phyloP scores from a whole-genome alignment of 2,329 filamentous ascomycete species.

The Dactylonectria macrodidyma region DNA sequence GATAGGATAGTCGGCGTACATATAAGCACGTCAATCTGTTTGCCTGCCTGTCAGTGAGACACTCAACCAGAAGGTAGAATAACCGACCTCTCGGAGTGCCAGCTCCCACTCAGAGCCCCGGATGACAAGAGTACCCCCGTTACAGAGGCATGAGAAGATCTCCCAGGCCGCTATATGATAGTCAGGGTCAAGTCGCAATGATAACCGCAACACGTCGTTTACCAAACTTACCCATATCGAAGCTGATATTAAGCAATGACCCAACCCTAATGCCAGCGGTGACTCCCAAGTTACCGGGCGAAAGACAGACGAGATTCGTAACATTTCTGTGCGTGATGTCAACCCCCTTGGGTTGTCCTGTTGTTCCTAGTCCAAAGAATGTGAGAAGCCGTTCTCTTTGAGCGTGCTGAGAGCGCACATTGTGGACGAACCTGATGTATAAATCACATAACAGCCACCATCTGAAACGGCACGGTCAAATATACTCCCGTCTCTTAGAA shows the following conservation, averaged over 20 bases:
- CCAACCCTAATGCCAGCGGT: slow-evolving; percentile 65
- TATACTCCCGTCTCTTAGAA: slow-evolving; percentile 38
- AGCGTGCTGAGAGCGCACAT: background rate
- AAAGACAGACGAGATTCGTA: slow-evolving; percentile 66
- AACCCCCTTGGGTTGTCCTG: slow-evolving; percentile 71
- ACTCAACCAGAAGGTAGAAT: background rate
- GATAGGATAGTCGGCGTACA: slow-evolving; percentile 69
- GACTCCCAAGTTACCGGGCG: slow-evolving; percentile 67
- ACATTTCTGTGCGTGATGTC: slow-evolving; percentile 70
- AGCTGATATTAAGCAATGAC: slow-evolving; percentile 71
- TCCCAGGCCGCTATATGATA: slow-evolving; percentile 68
- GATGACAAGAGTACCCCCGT: slow-evolving; percentile 69
- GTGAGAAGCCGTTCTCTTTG: slow-evolving; percentile 13
- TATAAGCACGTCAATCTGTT: slow-evolving; percentile 66
- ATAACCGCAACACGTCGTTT: slow-evolving; percentile 6
- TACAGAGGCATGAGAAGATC: slow-evolving; percentile 70
- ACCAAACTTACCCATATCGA: slow-evolving; percentile 70
- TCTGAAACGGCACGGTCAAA: slow-evolving; percentile 53
- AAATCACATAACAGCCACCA: slow-evolving; percentile 64
- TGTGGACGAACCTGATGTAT: slow-evolving; percentile 64
- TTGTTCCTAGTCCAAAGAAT: slow-evolving; percentile 59
- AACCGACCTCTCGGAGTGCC: slow-evolving; percentile 60
- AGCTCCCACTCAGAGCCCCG: slow-evolving; percentile 65
- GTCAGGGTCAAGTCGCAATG: slow-evolving; percentile 25
- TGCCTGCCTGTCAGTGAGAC: slow-evolving; percentile 16